Evolutionary conservation across 1,284 basidiomycete species (phyloP), one percentile per base, ranked within the genome.

Genomic region (Stereum hirsutum): DNA sequence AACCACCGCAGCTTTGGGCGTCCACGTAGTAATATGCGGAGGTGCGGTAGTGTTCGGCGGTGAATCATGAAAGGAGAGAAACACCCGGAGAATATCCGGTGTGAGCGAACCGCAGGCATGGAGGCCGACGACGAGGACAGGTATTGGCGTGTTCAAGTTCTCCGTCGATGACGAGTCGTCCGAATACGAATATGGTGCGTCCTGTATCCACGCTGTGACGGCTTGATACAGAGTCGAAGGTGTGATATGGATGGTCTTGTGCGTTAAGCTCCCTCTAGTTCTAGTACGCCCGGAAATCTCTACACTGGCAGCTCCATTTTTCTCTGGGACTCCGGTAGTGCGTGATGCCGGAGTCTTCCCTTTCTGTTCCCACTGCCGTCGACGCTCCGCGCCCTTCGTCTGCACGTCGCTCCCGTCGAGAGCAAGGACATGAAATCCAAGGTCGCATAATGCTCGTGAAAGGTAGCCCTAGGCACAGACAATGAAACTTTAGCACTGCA

Each of bases 101-200:
- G 70, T 71, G 12, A 75, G 60, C 3, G 72, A 70, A 4, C 72
- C 72, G 45, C 65, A 72, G 5, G 68, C 78, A 49, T 86, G 82
- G 35, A 86, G 65, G 10, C 77, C 82, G 24, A 84, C 71, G 39
- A 85, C 62, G 25, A 81, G 57, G 4, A 83, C 67, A 2, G 75
- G 75, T 6, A 63, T 51, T 3, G 63, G 60, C 6, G 20, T 12
- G 7, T 21, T 17, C 4, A 40, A 19, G 10, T 32, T 23, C 19
- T 15, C 21, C 14, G 12, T 25, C 25, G 8, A 47, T 45, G 49
- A 34, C 40, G 27, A 24, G 12, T 41, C 21, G n/a, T n/a, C n/a
- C n/a, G n/a, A n/a, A n/a, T n/a, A n/a, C n/a, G n/a, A n/a, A n/a
- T n/a, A n/a, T n/a, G n/a, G n/a, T n/a, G 20, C 42, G 44, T 39